Evolutionary conservation across 768 basidiomycete genomes (phyloP).

Genomic region (Cyclocybe cylindracea): DNA sequence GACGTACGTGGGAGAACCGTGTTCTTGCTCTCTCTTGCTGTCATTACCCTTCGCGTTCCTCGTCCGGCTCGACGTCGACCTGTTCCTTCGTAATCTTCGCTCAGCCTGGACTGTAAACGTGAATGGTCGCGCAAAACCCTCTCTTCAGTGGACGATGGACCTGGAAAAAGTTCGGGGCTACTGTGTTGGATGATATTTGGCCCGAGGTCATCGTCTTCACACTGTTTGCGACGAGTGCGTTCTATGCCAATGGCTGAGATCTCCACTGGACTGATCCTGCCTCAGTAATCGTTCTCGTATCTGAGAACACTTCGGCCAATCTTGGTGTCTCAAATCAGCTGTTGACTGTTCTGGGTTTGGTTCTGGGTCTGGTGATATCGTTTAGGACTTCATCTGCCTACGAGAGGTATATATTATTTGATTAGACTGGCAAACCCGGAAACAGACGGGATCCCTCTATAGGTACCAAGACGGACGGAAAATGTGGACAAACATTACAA

Average conservation of each 20-base stretch:
- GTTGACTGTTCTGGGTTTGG: conserved; percentile 73
- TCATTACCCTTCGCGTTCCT: too few species aligned
- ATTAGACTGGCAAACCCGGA: too few species aligned
- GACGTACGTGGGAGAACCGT: too few species aligned
- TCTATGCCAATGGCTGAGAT: neutral
- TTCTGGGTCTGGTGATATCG: conserved; percentile 70
- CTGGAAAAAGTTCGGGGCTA: conserved; percentile 52
- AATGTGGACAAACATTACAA: conserved; percentile 65
- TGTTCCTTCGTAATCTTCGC: too few species aligned
- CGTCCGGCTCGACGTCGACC: too few species aligned
- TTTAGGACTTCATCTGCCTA: conserved; percentile 76
- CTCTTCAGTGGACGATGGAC: conserved; percentile 48
- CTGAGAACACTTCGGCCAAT: conserved; percentile 42
- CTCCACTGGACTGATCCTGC: neutral
- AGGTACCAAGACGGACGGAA: conserved; percentile 72
- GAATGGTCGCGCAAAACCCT: conserved; percentile 32
- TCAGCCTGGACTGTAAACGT: neutral
- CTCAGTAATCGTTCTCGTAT: conserved; percentile 60
- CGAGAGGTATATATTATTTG: conserved; percentile 41
- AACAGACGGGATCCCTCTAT: neutral
- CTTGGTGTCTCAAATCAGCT: conserved; percentile 56
- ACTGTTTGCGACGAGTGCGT: conserved; percentile 51
- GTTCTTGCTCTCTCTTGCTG: too few species aligned
- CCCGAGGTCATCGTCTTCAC: conserved; percentile 64
- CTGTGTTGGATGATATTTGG: conserved; percentile 66